Evolutionary conservation across 2,329 filamentous ascomycete genomes (phyloP).

Genomic region (Phyllosticta paracitricarpa): DNA sequence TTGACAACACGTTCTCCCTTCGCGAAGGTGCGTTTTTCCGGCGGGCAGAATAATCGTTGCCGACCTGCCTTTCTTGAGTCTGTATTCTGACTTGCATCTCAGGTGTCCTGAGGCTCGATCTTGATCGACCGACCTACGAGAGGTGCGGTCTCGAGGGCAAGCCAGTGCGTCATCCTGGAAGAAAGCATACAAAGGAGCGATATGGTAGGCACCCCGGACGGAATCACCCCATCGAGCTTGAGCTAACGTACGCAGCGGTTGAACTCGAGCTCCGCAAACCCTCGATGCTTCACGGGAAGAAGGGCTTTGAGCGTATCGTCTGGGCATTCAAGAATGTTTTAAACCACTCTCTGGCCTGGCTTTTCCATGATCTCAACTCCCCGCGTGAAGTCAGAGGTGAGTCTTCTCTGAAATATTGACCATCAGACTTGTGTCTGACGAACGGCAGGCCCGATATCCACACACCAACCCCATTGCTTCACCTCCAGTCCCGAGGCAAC

Average conservation of each 20-base stretch:
- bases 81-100: not conserved
- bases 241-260: constrained; percentile 45
- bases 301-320: constrained; percentile 66
- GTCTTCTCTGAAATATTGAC: not conserved
- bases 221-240: too few relatives aligned
- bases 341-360: constrained; percentile 57
- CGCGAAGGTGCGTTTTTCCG: constrained; percentile 47
- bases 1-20: constrained; percentile 64
- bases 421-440: constrained; percentile 15
- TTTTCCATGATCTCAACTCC: constrained; percentile 56
- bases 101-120: constrained; percentile 65
- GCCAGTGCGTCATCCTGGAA: constrained; percentile 47
- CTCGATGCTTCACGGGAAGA: constrained; percentile 75
- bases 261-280: constrained; percentile 63
- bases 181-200: constrained; percentile 57
- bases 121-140: constrained; percentile 77
- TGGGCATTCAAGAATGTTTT: constrained; percentile 75
- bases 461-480: constrained; percentile 11
- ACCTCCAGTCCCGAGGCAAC: constrained; percentile 15
- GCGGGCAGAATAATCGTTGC: not conserved
- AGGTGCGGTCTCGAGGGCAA: constrained; percentile 69
- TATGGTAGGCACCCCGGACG: constrained; percentile 48
- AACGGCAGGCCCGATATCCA: not conserved
- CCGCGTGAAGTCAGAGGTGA: constrained; percentile 31
- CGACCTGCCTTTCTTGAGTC: not conserved